Conservation (phyloP, 202 grass and related monocot species). For the Cymbopogon flexuosus region DNA sequence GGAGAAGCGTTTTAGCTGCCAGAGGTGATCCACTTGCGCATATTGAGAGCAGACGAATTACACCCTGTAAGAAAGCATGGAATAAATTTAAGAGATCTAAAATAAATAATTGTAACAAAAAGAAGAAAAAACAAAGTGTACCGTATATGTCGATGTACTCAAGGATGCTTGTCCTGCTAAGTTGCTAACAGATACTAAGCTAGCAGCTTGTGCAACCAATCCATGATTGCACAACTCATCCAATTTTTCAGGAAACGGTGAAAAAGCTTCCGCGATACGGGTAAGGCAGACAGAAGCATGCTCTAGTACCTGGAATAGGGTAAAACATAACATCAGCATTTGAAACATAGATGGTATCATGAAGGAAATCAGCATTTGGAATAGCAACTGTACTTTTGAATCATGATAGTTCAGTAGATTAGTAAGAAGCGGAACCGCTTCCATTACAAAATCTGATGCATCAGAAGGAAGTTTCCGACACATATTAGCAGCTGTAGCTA, state of each 20-base stretch:
- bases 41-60: constrained; percentile 73
- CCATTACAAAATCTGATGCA: constrained; percentile 92
- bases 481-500: constrained; percentile 90
- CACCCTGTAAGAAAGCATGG: constrained; percentile 46
- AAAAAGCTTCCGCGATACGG: constrained; percentile 75
- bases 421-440: constrained; percentile 74
- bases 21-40: constrained; percentile 72
- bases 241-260: constrained; percentile 64
- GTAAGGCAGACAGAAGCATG: constrained; percentile 86
- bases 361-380: not conserved
- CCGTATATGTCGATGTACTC: constrained; percentile 81
- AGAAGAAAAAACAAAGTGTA: constrained; percentile 15
- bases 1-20: constrained; percentile 79
- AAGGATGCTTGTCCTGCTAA: constrained; percentile 62
- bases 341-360: constrained; percentile 21
- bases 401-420: constrained; percentile 92
- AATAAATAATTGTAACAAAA: constrained; percentile 8
- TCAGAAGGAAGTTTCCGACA: constrained; percentile 92
- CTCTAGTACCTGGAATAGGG: constrained; percentile 62
- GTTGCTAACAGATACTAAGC: constrained; percentile 66
- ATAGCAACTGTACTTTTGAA: constrained; percentile 56
- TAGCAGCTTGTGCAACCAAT: constrained; percentile 76
- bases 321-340: constrained; percentile 15
- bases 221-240: constrained; percentile 82
- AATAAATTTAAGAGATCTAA: not conserved